Evolutionary conservation across 1,139 yeast genomes (phyloP), one percentile per base, ranked within the genome.

Genomic region (Arxiozyma slooffiae): DNA sequence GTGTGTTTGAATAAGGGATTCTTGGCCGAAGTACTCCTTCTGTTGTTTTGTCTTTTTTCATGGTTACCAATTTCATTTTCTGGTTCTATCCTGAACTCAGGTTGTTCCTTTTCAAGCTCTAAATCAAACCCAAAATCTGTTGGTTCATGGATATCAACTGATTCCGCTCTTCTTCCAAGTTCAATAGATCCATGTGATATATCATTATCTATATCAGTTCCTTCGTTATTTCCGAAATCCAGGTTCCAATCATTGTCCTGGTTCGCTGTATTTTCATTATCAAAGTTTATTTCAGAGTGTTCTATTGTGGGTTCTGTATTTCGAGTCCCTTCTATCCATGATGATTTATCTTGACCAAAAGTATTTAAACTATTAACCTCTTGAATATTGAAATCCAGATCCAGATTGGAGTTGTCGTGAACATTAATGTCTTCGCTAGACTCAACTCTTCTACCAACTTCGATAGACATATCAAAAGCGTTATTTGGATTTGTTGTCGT

Each of bases 351-450:
- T 2, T 45, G 46, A 18, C 20, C 20, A 43, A 45, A 44, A 41
- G 43, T 40, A 30, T 38, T 14, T 20, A 20, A 14, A 20, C 45
- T 17, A 34, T 42, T 34, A 14, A 34, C 48, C 8, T 44, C 48
- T 24, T 53, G 53, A 18, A 56, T 56, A 48, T 69, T 68, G 44
- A 68, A 62, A 48, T 69, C 68, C 41, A 68, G 61, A 48, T 67
- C 66, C 30, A 67, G 54, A 41, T 67, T 70, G 41, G 61, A 60
- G 17, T 67, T 61, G 7, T 60, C 52, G 39, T 57, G 54, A 18
- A 56, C 51, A 16, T 54, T 58, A 18, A 58, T 50, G 23, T 61
- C 67, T 26, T 77, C 82, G 53, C 78, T 83, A 7, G 57, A 55
- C 26, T 57, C 53, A 43, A 57, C 57, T 41, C 61, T 53, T 55